phyloP scores from a whole-genome alignment of 1,284 basidiomycete genomes.

The Rhodofomes roseus region DNA sequence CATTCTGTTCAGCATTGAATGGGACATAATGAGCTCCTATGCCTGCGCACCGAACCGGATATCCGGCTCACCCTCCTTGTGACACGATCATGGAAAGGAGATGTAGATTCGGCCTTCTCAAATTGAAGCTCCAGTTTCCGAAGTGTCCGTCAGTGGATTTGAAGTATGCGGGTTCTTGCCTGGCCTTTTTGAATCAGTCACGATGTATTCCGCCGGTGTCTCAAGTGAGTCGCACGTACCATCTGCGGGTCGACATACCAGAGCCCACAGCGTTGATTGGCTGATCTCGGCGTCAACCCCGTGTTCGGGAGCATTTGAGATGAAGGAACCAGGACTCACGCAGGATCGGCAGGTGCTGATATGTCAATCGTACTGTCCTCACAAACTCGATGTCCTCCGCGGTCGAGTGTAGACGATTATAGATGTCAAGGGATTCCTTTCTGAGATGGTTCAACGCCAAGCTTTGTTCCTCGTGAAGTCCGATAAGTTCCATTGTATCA shows the following conservation, averaged over 20 bases:
- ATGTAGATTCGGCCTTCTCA: conserved; percentile 84
- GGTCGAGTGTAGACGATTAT: conserved; percentile 86
- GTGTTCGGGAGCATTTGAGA: background rate
- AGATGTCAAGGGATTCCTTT: conserved; percentile 71
- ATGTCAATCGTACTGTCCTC: conserved; percentile 49
- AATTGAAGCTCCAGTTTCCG: conserved; percentile 83
- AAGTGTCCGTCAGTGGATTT: conserved; percentile 97
- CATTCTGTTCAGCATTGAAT: conserved; percentile 59
- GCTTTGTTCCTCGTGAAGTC: conserved; percentile 2
- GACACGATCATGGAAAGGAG: conserved; percentile 59
- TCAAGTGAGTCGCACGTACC: conserved; percentile 32
- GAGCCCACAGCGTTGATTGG: conserved; percentile 90
- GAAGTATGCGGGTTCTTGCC: conserved; percentile 69
- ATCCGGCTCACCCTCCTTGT: conserved; percentile 48
- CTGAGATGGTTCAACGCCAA: conserved; percentile 47
- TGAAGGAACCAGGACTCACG: conserved; percentile 40
- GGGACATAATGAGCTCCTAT: too few species aligned
- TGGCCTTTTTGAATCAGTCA: conserved; percentile 13
- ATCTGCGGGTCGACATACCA: conserved; percentile 86
- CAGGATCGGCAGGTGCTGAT: conserved; percentile 57
- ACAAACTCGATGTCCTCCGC: conserved; percentile 76
- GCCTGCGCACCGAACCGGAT: background rate
- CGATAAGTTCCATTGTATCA: too few species aligned
- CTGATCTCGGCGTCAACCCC: conserved; percentile 34
- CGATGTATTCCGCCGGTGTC: background rate